These are phyloP conservation scores for Neurospora cerealis DNA, from an alignment of 495 filamentous ascomycete genomes.

Conservation along the genomic window DNA sequence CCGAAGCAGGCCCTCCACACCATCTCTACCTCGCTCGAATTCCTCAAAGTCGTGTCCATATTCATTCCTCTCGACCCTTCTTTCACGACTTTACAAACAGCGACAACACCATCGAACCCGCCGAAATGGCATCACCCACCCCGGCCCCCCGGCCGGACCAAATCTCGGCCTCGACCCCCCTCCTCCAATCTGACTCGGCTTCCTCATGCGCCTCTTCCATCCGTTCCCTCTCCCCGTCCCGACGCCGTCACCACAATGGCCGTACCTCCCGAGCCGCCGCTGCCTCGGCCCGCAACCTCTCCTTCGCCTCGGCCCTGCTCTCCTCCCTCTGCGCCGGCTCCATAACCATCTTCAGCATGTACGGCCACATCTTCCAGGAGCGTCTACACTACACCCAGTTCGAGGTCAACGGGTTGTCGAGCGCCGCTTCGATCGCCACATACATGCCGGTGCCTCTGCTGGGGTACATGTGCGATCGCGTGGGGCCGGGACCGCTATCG, in stretches of 20 bases:
- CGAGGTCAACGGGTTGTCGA: conserved; percentile 81
- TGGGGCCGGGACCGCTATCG: conserved; percentile 65
- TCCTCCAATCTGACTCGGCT: conserved; percentile 22
- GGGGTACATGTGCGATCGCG: conserved; percentile 82
- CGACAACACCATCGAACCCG: conserved; percentile 3
- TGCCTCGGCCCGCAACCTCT: conserved; percentile 22
- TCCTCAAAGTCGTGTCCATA: not conserved
- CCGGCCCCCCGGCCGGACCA: conserved; percentile 6
- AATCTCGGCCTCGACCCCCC: conserved; percentile 8
- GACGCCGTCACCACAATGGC: conserved; percentile 8
- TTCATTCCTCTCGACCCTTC: not conserved
- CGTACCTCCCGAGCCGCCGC: conserved; percentile 12
- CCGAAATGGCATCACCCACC: conserved; percentile 2
- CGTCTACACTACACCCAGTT: conserved; percentile 78
- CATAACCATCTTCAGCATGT: conserved; percentile 81
- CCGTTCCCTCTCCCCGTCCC: conserved; percentile 22
- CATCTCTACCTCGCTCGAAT: not conserved
- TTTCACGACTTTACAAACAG: not conserved
- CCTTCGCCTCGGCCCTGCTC: conserved; percentile 32
- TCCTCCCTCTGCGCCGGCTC: conserved; percentile 67
- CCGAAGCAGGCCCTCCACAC: not conserved
- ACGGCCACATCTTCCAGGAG: conserved; percentile 77
- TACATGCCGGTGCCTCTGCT: conserved; percentile 85
- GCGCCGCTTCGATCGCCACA: conserved; percentile 72
- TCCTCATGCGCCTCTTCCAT: conserved; percentile 24